These are phyloP conservation scores for Ammopiptanthus mongolicus DNA, from an alignment of 306 rosid species.

Conservation along the genomic window DNA sequence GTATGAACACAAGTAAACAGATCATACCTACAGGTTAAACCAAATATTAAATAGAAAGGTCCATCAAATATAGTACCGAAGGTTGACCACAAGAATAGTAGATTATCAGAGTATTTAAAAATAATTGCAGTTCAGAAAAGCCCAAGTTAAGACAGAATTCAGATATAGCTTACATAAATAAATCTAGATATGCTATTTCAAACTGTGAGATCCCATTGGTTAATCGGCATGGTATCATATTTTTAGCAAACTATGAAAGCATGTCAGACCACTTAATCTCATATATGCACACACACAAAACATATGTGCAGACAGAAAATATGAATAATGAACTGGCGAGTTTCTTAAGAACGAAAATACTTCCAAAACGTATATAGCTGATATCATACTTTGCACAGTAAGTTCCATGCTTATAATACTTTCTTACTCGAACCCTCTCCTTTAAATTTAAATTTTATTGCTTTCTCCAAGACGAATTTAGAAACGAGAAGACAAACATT, in stretches of 20 bases:
- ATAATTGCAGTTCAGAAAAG: not conserved
- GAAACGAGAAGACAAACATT: not conserved
- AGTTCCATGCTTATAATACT: not conserved
- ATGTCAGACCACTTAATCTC: constrained; percentile 1
- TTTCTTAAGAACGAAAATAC: not conserved
- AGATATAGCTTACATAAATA: not conserved
- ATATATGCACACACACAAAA: not conserved
- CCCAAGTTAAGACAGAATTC: not conserved
- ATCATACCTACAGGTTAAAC: not conserved
- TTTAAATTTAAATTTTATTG: not conserved
- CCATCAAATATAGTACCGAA: not conserved
- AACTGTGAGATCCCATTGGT: not conserved
- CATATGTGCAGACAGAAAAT: not conserved
- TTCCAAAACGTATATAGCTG: not conserved
- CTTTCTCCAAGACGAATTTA: not conserved
- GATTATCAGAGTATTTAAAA: not conserved
- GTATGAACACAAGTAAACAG: constrained; percentile 2
- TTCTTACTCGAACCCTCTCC: not conserved
- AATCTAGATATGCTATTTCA: not conserved
- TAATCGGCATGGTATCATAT: not conserved
- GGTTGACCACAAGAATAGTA: not conserved
- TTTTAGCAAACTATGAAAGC: constrained; percentile 17
- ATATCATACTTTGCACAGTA: not conserved
- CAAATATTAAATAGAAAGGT: not conserved
- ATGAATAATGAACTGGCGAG: not conserved